Evolutionary conservation across 2,329 filamentous ascomycete species (phyloP), one percentile per base, ranked within the genome.

Genomic region (Elsinoe perseae): DNA sequence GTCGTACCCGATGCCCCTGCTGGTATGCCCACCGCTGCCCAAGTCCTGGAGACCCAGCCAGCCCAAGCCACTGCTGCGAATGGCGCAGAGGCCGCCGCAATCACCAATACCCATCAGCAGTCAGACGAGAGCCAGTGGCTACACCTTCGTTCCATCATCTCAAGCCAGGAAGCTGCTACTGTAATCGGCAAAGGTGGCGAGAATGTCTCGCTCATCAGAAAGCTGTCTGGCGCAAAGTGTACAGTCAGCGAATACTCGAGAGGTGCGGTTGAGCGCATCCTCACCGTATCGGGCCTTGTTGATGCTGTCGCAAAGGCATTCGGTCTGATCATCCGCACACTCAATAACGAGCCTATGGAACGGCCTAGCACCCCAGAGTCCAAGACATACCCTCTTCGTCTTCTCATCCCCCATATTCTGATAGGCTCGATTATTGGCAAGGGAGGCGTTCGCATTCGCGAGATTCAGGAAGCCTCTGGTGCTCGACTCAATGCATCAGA

Each of bases 381-480:
- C 60, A 97, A 96, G 80, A 95, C 92, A 1, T 98, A 98, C 66
- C 93, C 93, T 59, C 84, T 98, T 56, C 90, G 93, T 64, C 84
- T 98, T 52, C 83, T 98, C 56, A 89, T 98, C 64, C 93, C 93
- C 16, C 93, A 97, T 69, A 93, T 98, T 65, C 81, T 98, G 57
- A 98, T 98, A 66, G 93, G 93, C 54, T 96, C 92, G 59, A 97
- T 98, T 73, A 98, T 98, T 72, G 93, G 93, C 66, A 98, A 98
- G 77, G 89, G 87, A 61, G 93, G 93, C 63, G 87, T 91, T 58
- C 86, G 93, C 61, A 98, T 98, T 70, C 89, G 93, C 62, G 93
- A 98, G 75, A 98, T 98, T 60, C 93, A 98, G 72, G 93, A 98
- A 70, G 91, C 91, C 18, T 98, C 93, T 14, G 95, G 95, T 59